These are phyloP conservation scores for Fraxinus latifolia DNA, from an alignment of 305 asterid genomes.

Conservation along the genomic window DNA sequence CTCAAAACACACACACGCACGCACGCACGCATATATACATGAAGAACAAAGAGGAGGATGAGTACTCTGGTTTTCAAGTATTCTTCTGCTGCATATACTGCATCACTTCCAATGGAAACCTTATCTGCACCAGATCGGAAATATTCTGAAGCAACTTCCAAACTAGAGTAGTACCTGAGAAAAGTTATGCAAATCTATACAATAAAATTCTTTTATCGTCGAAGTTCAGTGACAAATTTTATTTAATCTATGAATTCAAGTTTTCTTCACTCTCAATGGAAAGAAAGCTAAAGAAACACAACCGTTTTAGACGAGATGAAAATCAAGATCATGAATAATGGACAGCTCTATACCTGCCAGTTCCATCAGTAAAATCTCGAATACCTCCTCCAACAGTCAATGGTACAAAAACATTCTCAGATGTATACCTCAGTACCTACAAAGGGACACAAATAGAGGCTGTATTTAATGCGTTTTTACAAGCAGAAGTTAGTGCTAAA, in stretches of 20 bases:
- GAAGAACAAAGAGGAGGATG: slow-evolving; percentile 16
- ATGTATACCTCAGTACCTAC: slow-evolving; percentile 67
- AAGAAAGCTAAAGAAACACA: slow-evolving; percentile 2
- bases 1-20: neutral
- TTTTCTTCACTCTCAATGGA: neutral
- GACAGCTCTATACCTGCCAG: slow-evolving; percentile 51
- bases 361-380: slow-evolving; percentile 84
- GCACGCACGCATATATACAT: neutral
- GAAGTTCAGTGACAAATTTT: neutral
- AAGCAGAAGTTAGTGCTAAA: neutral
- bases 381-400: slow-evolving; percentile 96
- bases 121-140: slow-evolving; percentile 98
- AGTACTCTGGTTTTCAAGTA: slow-evolving; percentile 66
- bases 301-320: neutral
- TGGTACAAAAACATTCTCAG: slow-evolving; percentile 86
- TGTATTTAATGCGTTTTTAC: slow-evolving; percentile 13
- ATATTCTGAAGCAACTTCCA: slow-evolving; percentile 97
- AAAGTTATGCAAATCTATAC: slow-evolving; percentile 18
- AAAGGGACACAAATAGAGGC: slow-evolving; percentile 20
- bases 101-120: slow-evolving; percentile 94
- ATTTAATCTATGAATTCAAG: neutral
- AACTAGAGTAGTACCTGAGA: slow-evolving; percentile 78
- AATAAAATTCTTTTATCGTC: neutral
- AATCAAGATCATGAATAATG: neutral
- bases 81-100: slow-evolving; percentile 96